Base-by-base conservation (phyloP, 495 filamentous ascomycete genomes). In the Penicillium taxi region DNA sequence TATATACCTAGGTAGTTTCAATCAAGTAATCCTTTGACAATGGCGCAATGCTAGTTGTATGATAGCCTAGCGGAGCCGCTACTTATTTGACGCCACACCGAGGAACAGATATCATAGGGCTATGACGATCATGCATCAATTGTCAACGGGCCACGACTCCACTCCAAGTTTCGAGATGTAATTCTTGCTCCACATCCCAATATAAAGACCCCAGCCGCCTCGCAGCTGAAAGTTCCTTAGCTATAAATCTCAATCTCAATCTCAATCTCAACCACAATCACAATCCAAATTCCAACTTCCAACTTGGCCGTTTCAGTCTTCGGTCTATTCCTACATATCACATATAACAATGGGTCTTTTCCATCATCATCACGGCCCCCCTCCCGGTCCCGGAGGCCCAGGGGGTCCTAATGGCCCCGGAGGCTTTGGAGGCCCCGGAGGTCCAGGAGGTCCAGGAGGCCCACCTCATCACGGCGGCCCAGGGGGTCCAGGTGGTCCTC, bases 281-380 rank as follows among this genome's bases (percentile, higher is more conserved):
- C 24, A 17, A 33, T 6, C 30, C 12, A 32, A 6, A 9, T 19
- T 18, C 14, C 14, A 5, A 37, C 9, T 13, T 24, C 16, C 24
- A 7, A 19, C n/a, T n/a, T n/a, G n/a, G 11, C 27, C 24, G 22
- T 15, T n/a, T 24, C 6, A 23, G 20, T 25, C 24, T 20, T 11
- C 16, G n/a, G n/a, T n/a, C n/a, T n/a, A n/a, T n/a, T n/a, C 22
- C 20, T 19, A 26, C 37, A 33, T 13, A 22, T 12, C 28, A 35
- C 24, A 35, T 14, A 23, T 24, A 15, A 42, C 12, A 21, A 45
- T 45, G 42, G 42, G 42, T 40, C 36, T 45, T 23, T 40, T 45
- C 42, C n/a, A 14, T n/a, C 42, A 39, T 22, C 41, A 44, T 18
- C 35, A 40, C 29, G 22, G 22, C 11, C 6, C 6, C 11, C 22